Evolutionary conservation across 495 filamentous ascomycete species (phyloP).

Genomic region (Aspergillus hancockii): DNA sequence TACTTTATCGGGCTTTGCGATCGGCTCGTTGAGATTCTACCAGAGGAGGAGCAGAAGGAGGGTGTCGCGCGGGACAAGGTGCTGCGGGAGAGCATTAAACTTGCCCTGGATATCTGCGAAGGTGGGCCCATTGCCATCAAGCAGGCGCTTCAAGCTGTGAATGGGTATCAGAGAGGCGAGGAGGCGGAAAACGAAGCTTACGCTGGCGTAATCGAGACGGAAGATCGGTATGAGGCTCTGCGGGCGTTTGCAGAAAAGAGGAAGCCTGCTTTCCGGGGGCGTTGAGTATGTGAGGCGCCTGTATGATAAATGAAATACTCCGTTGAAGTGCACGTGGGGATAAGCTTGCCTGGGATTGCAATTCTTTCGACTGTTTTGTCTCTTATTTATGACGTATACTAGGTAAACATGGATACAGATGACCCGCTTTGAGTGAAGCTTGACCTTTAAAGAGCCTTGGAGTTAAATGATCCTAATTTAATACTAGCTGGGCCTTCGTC

Average conservation of each 20-base stretch:
- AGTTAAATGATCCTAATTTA: too few relatives aligned
- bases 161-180: conserved; percentile 58
- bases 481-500: too few relatives aligned
- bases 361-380: too few relatives aligned
- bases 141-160: conserved; percentile 71
- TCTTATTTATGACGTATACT: too few relatives aligned
- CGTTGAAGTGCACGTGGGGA: neutral
- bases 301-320: neutral
- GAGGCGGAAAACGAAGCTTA: conserved; percentile 77
- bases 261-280: conserved; percentile 78
- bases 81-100: conserved; percentile 69
- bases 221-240: conserved; percentile 86
- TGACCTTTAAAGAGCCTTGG: too few relatives aligned
- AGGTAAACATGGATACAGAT: too few relatives aligned
- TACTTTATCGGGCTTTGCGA: conserved; percentile 83
- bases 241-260: conserved; percentile 88
- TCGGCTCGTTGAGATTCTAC: conserved; percentile 71
- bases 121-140: conserved; percentile 81
- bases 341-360: too few relatives aligned
- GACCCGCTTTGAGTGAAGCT: too few relatives aligned
- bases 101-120: conserved; percentile 81
- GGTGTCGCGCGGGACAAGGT: conserved; percentile 63
- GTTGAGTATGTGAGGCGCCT: conserved; percentile 18
- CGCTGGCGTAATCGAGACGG: conserved; percentile 72
- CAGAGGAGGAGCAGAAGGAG: conserved; percentile 53